A percentile compares a stretch with the other conserved stretches of the same genome.
phyloP scores from a whole-genome alignment of 1,284 basidiomycete species.

The Thecaphora frezii region DNA sequence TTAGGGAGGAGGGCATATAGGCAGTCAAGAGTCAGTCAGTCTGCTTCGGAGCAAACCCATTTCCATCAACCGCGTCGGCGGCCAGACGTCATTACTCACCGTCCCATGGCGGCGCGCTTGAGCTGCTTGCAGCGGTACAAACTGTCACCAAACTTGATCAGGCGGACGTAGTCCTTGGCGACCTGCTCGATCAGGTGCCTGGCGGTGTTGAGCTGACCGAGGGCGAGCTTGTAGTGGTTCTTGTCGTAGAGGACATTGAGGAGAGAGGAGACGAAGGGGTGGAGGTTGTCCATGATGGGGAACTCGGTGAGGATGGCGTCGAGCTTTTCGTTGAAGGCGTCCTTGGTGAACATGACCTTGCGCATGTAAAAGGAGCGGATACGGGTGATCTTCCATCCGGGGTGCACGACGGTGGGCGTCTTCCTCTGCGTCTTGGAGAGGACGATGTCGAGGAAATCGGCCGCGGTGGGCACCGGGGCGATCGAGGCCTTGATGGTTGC shows the following conservation, averaged over 20 bases:
- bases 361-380: conserved; percentile 93
- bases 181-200: conserved; percentile 58
- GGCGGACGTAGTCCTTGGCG: conserved; percentile 57
- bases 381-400: conserved; percentile 95
- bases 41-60: too few relatives aligned
- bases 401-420: conserved; percentile 80
- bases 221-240: conserved; percentile 59
- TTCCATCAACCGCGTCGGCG: not conserved
- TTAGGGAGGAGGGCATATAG: not conserved
- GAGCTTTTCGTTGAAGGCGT: conserved; percentile 94
- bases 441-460: conserved; percentile 92
- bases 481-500: conserved; percentile 64
- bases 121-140: conserved; percentile 59
- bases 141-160: conserved; percentile 59
- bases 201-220: conserved; percentile 58
- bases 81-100: conserved; percentile 7
- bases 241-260: conserved; percentile 60
- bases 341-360: conserved; percentile 99
- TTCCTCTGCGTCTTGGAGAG: conserved; percentile 92
- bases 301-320: conserved; percentile 91
- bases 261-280: conserved; percentile 56
- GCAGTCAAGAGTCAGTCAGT: not conserved
- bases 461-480: conserved; percentile 91
- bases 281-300: conserved; percentile 63
- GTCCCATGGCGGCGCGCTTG: conserved; percentile 57